Evolutionary conservation across 495 filamentous ascomycete species (phyloP).

Genomic region (Daldinia loculata): DNA sequence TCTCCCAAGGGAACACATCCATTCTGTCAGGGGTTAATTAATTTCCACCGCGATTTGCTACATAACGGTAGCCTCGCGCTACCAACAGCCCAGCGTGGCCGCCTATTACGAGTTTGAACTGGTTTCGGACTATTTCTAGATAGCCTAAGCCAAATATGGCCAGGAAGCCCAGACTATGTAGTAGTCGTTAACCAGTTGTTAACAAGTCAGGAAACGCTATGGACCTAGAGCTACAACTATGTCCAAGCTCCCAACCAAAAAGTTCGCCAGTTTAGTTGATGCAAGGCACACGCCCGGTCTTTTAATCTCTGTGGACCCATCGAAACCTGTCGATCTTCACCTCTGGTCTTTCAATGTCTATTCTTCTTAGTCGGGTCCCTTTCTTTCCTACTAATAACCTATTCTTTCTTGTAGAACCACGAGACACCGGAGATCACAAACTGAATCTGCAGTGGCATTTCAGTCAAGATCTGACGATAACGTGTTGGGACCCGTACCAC

Average conservation of each 20-base stretch:
- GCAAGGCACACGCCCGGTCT: conserved; percentile 37
- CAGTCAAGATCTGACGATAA: conserved; percentile 33
- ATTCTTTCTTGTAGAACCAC: conserved; percentile 25
- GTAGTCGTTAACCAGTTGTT: conserved; percentile 19
- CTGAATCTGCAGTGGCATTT: conserved; percentile 26
- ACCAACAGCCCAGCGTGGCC: conserved; percentile 37
- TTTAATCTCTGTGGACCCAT: conserved; percentile 45
- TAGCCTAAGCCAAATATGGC: conserved; percentile 8
- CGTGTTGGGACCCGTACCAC: conserved; percentile 18
- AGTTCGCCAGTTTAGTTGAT: conserved; percentile 25
- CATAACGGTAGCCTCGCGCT: conserved; percentile 37
- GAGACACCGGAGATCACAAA: conserved; percentile 37
- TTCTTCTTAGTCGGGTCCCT: conserved; percentile 17
- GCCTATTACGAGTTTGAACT: conserved; percentile 15
- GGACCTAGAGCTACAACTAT: conserved; percentile 16
- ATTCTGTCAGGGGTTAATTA: conserved; percentile 36
- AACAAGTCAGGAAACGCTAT: conserved; percentile 9
- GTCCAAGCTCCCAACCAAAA: conserved; percentile 22
- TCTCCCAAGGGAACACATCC: conserved; percentile 26
- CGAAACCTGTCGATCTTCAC: conserved; percentile 41
- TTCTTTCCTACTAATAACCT: conserved; percentile 35
- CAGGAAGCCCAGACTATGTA: conserved; percentile 12
- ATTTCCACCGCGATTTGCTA: conserved; percentile 37
- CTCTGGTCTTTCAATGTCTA: conserved; percentile 30
- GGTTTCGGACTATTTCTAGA: conserved; percentile 4